Percentiles rank a stretch among this genome's conserved stretches.
Conservation (phyloP, 345 rosid species). For the Hypericum perforatum region DNA sequence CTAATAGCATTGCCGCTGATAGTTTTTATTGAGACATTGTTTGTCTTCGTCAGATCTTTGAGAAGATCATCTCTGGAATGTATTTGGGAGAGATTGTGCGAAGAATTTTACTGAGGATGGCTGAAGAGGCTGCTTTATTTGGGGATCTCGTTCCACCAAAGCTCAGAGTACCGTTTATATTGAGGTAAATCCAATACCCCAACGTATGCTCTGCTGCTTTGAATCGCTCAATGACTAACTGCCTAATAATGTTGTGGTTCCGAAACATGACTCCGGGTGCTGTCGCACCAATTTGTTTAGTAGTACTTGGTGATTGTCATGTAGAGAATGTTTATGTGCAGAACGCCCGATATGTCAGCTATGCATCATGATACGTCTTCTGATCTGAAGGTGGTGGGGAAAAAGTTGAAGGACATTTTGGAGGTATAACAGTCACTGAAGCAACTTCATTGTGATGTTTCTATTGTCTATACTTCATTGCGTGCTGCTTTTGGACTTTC, state of each 20-base stretch:
- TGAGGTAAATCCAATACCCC: background rate
- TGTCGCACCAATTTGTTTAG: no score
- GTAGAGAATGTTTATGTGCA: no score
- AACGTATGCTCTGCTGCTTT: no score
- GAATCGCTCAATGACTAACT: no score
- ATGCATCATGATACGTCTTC: constrained; percentile 1
- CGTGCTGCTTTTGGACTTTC: no score
- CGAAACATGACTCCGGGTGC: no score
- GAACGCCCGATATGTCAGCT: constrained; percentile 1
- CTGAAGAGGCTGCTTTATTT: constrained; percentile 1
- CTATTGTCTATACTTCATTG: no score
- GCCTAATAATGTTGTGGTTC: no score
- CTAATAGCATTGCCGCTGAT: background rate
- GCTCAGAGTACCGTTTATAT: background rate
- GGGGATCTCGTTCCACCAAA: background rate
- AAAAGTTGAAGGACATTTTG: no score
- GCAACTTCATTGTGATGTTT: no score
- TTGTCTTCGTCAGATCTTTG: constrained; percentile 33
- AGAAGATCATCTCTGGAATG: constrained; percentile 23
- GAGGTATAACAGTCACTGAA: no score
- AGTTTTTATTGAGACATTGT: constrained; percentile 4
- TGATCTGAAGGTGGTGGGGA: background rate
- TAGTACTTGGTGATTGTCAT: no score
- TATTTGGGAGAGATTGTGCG: constrained; percentile 3
- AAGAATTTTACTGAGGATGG: constrained; percentile 1